These are phyloP conservation scores for Fusarium sp. DNA, from an alignment of 2,329 filamentous ascomycete genomes.

Conservation along the genomic window DNA sequence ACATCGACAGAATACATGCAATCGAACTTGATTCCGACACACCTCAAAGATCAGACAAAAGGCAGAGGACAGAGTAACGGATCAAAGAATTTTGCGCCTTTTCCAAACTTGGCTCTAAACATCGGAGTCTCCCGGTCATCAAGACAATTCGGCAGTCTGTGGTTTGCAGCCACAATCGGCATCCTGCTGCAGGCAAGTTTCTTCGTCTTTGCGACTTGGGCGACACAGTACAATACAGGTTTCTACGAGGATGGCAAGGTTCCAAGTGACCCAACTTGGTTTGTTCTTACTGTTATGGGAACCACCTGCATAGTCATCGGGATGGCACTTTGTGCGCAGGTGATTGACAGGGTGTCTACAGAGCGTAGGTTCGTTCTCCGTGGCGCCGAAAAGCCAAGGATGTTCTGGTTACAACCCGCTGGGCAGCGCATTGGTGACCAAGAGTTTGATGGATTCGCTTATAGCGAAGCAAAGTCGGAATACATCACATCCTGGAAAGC, in stretches of 20 bases:
- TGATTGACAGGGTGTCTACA: not conserved
- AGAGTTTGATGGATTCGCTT: not conserved
- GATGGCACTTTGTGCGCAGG: not conserved
- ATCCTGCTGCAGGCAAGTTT: not conserved
- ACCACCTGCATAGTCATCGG: not conserved
- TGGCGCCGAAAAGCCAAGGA: not conserved
- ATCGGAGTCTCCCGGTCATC: not conserved
- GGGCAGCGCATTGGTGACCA: not conserved
- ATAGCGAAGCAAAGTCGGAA: not conserved
- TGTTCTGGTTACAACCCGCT: not conserved
- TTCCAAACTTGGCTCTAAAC: not conserved
- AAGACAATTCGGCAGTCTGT: not conserved
- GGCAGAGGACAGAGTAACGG: not conserved
- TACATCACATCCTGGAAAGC: not conserved
- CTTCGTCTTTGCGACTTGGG: not conserved
- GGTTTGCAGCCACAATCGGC: not conserved
- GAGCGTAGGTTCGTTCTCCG: not conserved
- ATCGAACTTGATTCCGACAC: not conserved
- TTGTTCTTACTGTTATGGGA: not conserved
- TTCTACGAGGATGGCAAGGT: not conserved
- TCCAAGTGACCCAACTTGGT: not conserved
- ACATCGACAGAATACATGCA: not conserved
- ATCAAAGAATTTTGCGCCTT: not conserved
- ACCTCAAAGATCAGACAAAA: not conserved
- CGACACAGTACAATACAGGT: not conserved